A percentile compares a stretch with the other conserved stretches of the same genome.
Conservation (phyloP, 139 green algal species). For the Astrephomene gubernaculifera region DNA sequence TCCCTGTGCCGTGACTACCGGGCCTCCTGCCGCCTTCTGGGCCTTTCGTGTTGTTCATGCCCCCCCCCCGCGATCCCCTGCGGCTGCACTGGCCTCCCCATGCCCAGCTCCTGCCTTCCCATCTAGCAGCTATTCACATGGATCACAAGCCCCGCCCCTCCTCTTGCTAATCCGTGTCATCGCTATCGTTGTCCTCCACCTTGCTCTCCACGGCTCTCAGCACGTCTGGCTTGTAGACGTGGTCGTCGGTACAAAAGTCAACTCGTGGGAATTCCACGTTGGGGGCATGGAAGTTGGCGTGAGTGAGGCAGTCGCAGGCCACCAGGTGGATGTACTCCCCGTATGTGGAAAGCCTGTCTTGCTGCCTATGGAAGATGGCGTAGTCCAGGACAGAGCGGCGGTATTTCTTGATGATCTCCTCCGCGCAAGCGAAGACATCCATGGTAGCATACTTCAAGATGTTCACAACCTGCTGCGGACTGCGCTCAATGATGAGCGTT, state of each 20-base stretch:
- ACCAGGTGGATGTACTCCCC: conserved; percentile 24
- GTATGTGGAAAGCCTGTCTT: background rate
- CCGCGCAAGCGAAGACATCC: conserved; percentile 9
- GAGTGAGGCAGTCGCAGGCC: conserved; percentile 16
- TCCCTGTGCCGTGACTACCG: no score
- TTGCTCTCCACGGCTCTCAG: background rate
- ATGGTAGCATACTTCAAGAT: conserved; percentile 12
- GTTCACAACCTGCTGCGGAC: background rate
- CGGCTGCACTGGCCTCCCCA: no score
- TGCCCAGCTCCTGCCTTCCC: no score
- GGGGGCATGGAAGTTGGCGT: conserved; percentile 13
- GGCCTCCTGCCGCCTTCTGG: no score
- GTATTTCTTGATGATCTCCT: background rate
- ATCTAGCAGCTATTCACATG: no score
- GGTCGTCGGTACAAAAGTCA: conserved; percentile 4
- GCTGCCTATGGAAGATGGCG: conserved; percentile 11
- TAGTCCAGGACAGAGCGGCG: conserved; percentile 19
- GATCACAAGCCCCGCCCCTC: no score
- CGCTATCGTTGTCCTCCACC: background rate
- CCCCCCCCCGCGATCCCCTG: no score
- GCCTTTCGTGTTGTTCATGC: no score
- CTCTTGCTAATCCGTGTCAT: no score
- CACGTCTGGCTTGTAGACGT: background rate
- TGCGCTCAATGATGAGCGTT: background rate
- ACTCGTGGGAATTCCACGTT: conserved; percentile 13